Conservation (phyloP, 2,329 filamentous ascomycete genomes). For the Penicillium sp. region DNA sequence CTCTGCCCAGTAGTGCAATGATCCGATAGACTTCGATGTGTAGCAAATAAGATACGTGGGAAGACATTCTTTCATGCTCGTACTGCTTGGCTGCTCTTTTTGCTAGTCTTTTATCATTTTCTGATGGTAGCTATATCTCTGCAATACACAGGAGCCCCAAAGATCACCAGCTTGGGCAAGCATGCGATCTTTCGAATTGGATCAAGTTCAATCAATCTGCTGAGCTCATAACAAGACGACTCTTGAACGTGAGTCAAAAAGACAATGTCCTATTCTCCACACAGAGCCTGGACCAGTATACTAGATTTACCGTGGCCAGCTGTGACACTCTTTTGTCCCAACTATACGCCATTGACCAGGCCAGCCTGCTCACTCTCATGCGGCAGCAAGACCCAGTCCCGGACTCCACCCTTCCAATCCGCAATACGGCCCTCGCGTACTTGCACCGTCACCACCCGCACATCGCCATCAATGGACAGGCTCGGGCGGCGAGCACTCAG, state of each 20-base stretch:
- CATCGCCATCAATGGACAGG: slow-evolving; percentile 75
- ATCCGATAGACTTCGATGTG: background rate
- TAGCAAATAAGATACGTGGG: too few species aligned
- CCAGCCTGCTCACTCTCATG: slow-evolving; percentile 28
- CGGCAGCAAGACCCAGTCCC: slow-evolving; percentile 65
- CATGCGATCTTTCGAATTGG: background rate
- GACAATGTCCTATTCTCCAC: too few species aligned
- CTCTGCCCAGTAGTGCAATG: background rate
- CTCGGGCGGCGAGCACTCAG: slow-evolving; percentile 40
- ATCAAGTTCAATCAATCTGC: background rate
- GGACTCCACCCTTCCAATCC: slow-evolving; percentile 92
- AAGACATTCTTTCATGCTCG: background rate
- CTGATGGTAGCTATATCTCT: background rate
- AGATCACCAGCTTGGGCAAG: background rate
- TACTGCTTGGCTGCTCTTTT: background rate
- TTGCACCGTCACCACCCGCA: slow-evolving; percentile 81
- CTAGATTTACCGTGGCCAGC: background rate
- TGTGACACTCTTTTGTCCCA: background rate
- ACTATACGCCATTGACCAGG: slow-evolving; percentile 36
- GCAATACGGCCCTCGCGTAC: slow-evolving; percentile 85
- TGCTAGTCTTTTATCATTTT: background rate
- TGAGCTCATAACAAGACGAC: too few species aligned
- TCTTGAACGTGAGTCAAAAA: too few species aligned
- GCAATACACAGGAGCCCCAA: background rate
- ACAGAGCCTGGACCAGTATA: background rate